These are phyloP conservation scores for Podila epicladia DNA, from an alignment of 192 early-diverging fungal genomes.

Conservation along the genomic window DNA sequence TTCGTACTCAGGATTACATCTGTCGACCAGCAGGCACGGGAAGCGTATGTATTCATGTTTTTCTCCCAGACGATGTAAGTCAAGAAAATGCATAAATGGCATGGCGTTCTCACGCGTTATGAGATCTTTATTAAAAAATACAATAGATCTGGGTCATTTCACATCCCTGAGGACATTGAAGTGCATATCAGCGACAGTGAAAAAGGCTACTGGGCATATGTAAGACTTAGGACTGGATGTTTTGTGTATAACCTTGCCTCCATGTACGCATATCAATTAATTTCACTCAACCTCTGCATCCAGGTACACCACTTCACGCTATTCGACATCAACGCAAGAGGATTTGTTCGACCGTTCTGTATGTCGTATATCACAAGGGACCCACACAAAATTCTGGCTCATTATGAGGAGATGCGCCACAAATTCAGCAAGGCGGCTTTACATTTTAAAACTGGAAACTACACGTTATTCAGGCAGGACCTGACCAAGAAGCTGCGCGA, in stretches of 20 bases:
- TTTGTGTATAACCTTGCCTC: background rate
- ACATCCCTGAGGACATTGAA: conserved; percentile 64
- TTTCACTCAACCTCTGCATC: background rate
- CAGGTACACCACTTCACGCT: conserved; percentile 64
- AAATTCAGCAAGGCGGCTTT: conserved; percentile 55
- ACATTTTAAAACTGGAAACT: conserved; percentile 62
- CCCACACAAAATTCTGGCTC: conserved; percentile 54
- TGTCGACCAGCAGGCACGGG: conserved; percentile 49
- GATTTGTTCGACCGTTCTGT: conserved; percentile 61
- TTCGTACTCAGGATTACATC: conserved; percentile 61
- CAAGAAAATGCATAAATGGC: no score
- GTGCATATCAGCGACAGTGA: conserved; percentile 59
- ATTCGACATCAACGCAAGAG: conserved; percentile 64
- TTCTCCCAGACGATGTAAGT: no score
- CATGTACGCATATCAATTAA: background rate
- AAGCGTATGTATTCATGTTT: conserved; percentile 24
- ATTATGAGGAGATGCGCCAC: conserved; percentile 55
- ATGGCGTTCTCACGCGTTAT: background rate
- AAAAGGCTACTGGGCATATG: conserved; percentile 61
- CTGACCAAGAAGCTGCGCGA: conserved; percentile 57
- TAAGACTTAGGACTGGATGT: conserved; percentile 19
- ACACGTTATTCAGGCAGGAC: conserved; percentile 57
- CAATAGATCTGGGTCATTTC: conserved; percentile 43
- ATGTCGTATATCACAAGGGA: conserved; percentile 61
- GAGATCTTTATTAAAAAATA: background rate